Base-by-base conservation (phyloP, 805 yeast genomes). In the Candida stauntonica region DNA sequence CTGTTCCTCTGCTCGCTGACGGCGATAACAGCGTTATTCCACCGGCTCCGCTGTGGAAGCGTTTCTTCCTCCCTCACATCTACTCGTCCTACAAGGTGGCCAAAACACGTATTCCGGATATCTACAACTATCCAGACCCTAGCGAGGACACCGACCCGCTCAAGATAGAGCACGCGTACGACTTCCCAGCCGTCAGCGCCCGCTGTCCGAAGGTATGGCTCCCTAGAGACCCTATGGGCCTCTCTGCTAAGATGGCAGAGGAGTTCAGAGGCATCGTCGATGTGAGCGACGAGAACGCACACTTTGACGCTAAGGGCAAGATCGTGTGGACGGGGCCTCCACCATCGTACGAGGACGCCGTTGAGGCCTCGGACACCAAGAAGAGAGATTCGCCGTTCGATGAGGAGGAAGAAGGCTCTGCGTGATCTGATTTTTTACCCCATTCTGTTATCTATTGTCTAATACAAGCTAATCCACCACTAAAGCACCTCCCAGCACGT, bases 181-280 rank as follows among this genome's bases (percentile, higher is more conserved):
- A 78, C 53, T 74, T 72, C 54, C 97, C 97, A 3, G 85, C 81
- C 6, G 79, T 81, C 14, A 65, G 76, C 19, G 81, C 81, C 0
- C 59, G 68, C 31, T 73, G 85, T 50, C 95, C 95, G 2, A 67
- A 70, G n/a, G 64, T 91, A 16, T 91, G 99, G 99, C 77, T 91
- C 53, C 94, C 97, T n/a, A 67, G 68, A 41, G 99, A 91, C 59
- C 81, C 86, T 8, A 76, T 78, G 74, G 98, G 98, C 2, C 73
- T 86, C 50, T 83, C 95, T 1, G 62, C 68, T 2, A 57, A 54
- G 12, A 78, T 81, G 51, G 79, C 84, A 17, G 72, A 71, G 28
- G 66, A 75, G 29, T 70, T 86, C 36, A 58, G 65, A 16, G 72
- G 68, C 1, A 67, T 77, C 7, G 74, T 87, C 33, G 70, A 73